Percentiles rank a stretch among this genome's conserved stretches.
Evolutionary conservation across 2,329 filamentous ascomycete genomes (phyloP).

Genomic region (Fusarium tuaranense): DNA sequence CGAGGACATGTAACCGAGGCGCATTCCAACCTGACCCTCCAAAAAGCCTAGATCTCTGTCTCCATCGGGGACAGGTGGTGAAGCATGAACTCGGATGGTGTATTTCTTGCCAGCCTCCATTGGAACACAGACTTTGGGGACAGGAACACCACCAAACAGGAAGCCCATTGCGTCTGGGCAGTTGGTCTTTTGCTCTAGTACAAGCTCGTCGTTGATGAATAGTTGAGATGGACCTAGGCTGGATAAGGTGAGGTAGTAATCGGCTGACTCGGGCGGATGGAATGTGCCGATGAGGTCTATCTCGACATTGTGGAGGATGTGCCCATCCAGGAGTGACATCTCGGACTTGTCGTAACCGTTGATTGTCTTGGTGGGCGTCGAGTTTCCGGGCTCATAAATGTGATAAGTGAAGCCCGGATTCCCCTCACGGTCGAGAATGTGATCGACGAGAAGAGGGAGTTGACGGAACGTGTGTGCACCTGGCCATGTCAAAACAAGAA

Average conservation of each 20-base stretch:
- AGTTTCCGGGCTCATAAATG: slow-evolving; percentile 43
- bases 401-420: slow-evolving; percentile 48
- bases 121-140: slow-evolving; percentile 45
- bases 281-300: slow-evolving; percentile 48
- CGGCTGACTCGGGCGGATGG: slow-evolving; percentile 43
- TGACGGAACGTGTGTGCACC: slow-evolving; percentile 44
- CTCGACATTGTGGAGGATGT: slow-evolving; percentile 40
- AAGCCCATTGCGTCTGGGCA: slow-evolving; percentile 51
- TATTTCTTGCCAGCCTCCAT: slow-evolving; percentile 47
- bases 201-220: slow-evolving; percentile 45
- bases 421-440: slow-evolving; percentile 46
- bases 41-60: slow-evolving; percentile 47
- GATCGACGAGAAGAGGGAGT: slow-evolving; percentile 41
- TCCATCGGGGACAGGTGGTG: slow-evolving; percentile 42
- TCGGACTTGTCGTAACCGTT: slow-evolving; percentile 43
- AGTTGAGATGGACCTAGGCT: slow-evolving; percentile 48
- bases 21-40: slow-evolving; percentile 47
- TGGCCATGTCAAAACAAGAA: slow-evolving; percentile 13
- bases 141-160: slow-evolving; percentile 46
- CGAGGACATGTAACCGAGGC: slow-evolving; percentile 47
- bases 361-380: slow-evolving; percentile 38
- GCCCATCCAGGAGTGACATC: slow-evolving; percentile 38
- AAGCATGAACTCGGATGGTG: slow-evolving; percentile 46
- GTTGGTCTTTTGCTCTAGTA: slow-evolving; percentile 48
- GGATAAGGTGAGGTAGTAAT: slow-evolving; percentile 48